Evolutionary conservation across 2,329 filamentous ascomycete genomes (phyloP), one percentile per base, ranked within the genome.

Genomic region (Colletotrichum aenigma): DNA sequence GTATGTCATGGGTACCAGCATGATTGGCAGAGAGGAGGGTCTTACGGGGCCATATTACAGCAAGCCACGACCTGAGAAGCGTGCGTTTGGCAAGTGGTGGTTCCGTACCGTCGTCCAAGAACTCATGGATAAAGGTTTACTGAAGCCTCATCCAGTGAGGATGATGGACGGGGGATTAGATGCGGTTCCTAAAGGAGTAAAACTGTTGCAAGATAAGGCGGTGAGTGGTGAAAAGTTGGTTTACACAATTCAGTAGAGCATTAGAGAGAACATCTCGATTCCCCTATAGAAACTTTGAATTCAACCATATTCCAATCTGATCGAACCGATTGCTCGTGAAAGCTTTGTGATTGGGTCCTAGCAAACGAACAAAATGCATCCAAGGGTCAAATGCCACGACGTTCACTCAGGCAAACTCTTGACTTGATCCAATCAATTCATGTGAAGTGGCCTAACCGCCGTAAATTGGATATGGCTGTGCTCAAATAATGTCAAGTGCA

Each of bases 31-130:
- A n/a, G 66, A 69, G 32, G 32, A 38, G 15, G 66, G 48, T 16
- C 48, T 69, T 18, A 30, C 32, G 21, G 55, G 66, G 6, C 28
- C 48, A 3, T 69, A 69, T 60, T 56, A 60, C 52, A 58, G 52
- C 28, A 56, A 56, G 52, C 28, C 66, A 26, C 21, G 34, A 0
- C 48, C 48, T 3, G 66, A 69, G 16, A 56, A n/a, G 52, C 66
- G 66, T 10, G 66, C 28, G 12, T 69, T 69, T 28, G 66, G 66
- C 1, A 58, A 66, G 24, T 66, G 62, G 66, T 69, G 66, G 55
- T 38, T 60, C 26, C 48, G 66, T 8, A 56, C 32, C 1, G 28
- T 60, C 2, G 66, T 69, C 12, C 48, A 69, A 26, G 30, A 60
- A 28, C 55, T 56, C 30, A 48, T 28, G 66, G 30, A 38, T 6